Evolutionary conservation across 768 basidiomycete genomes (phyloP), one percentile per base, ranked within the genome.

Genomic region (Mrakia blollopis): DNA sequence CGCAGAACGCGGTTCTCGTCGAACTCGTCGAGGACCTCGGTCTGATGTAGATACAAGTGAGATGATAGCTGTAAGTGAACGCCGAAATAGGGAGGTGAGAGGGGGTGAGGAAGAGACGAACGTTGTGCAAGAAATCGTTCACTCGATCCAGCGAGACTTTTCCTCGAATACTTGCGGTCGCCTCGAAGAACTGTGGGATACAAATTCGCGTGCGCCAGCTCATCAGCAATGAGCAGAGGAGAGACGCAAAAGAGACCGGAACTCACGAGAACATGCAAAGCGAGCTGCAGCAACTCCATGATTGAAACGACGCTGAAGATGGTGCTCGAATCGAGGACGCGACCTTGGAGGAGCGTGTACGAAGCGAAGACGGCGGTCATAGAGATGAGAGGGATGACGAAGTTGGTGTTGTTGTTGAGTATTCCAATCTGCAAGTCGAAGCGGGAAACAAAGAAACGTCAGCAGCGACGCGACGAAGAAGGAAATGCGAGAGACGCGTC

Each of bases 81-180:
- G 39, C 5, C 39, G 6, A 91, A 14, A 14, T 25, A 57, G 23
- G 23, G 25, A 57, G 25, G 28, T 13, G 44, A 44, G 44, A 57
- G 13, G 57, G 21, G n/a, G n/a, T n/a, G 47, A 9, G 28, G 23
- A 13, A 54, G 54, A 11, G 18, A 57, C 57, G 13, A n/a, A 57
- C 57, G 57, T 85, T 81, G 50, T 83, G 77, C 30, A 88, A 76
- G 82, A 88, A 88, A 6, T 84, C 83, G 80, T 87, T 84, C 47
- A 89, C 80, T 32, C 91, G 87, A 76, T 89, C 87, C 7, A 92
- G 79, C 3, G 90, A 90, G 4, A 92, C 90, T 81, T 89, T 89
- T 63, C 86, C 89, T 83, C 13, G 50, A 18, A 57, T 60, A 13
- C 41, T 21, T 1, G 28, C 25, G 1, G 57, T 28, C 25, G 57